Conservation (phyloP, 345 rosid genomes). For the Gynandropsis gynandra region DNA sequence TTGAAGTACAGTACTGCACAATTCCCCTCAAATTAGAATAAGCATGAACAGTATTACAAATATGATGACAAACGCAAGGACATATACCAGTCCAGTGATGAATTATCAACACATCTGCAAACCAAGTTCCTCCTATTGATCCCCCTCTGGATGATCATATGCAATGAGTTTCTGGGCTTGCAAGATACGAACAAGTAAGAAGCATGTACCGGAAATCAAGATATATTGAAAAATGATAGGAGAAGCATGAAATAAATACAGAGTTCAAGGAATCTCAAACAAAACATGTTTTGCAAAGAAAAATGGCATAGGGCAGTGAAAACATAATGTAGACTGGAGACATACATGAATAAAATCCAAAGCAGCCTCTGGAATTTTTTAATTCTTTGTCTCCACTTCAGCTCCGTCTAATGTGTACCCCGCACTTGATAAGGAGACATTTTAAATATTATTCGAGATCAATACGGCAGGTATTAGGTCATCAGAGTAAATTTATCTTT, state of each 20-base stretch:
- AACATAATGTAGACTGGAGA: too few relatives aligned
- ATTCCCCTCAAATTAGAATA: conserved; percentile 25
- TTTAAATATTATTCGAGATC: too few relatives aligned
- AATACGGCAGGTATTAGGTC: too few relatives aligned
- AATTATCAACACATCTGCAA: conserved; percentile 84
- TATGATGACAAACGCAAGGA: conserved; percentile 11
- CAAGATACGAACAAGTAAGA: conserved; percentile 20
- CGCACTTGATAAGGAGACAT: too few relatives aligned
- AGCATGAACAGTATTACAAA: conserved; percentile 17
- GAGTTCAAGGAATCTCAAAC: conserved; percentile 6
- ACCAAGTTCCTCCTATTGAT: conserved; percentile 92
- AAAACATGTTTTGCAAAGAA: background rate
- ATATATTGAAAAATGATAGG: conserved; percentile 2
- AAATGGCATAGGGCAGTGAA: too few relatives aligned
- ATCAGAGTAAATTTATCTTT: too few relatives aligned
- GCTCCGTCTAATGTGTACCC: too few relatives aligned
- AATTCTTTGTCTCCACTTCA: too few relatives aligned
- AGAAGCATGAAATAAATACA: conserved; percentile 1
- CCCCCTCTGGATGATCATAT: conserved; percentile 93
- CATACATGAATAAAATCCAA: too few relatives aligned
- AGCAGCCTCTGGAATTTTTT: too few relatives aligned
- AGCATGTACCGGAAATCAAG: conserved; percentile 15
- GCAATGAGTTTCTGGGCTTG: conserved; percentile 84
- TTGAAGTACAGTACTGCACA: conserved; percentile 83
- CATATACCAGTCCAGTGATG: conserved; percentile 85